A percentile compares a stretch with the other conserved stretches of the same genome.
Evolutionary conservation across 2,329 filamentous ascomycete genomes (phyloP).

Genomic region (Pseudogymnoascus sp.): DNA sequence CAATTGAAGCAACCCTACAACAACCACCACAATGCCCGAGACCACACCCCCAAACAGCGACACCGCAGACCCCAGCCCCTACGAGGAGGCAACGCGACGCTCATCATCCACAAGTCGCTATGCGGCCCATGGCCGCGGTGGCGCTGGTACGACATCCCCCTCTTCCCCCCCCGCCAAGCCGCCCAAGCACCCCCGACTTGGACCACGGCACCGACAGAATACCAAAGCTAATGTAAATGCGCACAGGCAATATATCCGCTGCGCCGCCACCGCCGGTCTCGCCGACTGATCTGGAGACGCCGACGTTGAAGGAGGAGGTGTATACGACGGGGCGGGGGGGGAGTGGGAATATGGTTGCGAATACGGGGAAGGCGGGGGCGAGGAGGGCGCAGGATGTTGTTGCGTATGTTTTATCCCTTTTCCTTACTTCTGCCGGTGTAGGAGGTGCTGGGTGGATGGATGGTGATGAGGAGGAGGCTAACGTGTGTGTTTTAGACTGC

Average conservation of each 20-base stretch:
- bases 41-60: not conserved
- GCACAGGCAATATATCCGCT: slow-evolving; percentile 54
- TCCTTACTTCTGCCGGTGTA: slow-evolving; percentile 5
- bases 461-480: not conserved
- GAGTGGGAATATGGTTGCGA: slow-evolving; percentile 75
- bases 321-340: slow-evolving; percentile 89
- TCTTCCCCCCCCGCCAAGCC: not conserved
- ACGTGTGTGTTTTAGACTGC: slow-evolving; percentile 30
- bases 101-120: not conserved
- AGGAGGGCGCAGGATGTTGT: slow-evolving; percentile 78
- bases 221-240: not conserved
- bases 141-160: not conserved
- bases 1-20: not conserved
- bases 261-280: slow-evolving; percentile 40
- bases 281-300: slow-evolving; percentile 67
- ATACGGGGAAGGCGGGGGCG: slow-evolving; percentile 65
- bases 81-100: not conserved
- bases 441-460: no score
- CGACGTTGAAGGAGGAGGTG: slow-evolving; percentile 72
- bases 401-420: slow-evolving; percentile 41
- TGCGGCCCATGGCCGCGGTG: not conserved
- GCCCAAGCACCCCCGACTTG: not conserved
- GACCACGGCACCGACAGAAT: not conserved
- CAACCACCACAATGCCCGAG: not conserved
- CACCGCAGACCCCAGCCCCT: not conserved